Evolutionary conservation across 305 asterid genomes (phyloP).

Genomic region (Fraxinus ornus): DNA sequence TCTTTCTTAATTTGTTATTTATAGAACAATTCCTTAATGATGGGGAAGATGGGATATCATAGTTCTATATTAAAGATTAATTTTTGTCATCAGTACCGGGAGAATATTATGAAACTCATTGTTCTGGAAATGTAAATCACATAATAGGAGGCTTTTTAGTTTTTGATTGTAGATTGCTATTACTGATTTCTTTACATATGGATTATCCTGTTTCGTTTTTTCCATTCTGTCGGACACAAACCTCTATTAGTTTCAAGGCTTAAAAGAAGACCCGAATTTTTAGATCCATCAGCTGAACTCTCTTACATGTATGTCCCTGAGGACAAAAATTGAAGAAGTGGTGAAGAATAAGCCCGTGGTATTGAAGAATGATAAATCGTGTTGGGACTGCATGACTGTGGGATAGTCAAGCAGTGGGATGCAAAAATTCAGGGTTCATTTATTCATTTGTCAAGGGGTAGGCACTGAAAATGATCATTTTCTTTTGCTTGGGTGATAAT

Average conservation of each 20-base stretch:
- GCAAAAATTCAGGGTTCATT: neutral
- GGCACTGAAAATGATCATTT: neutral
- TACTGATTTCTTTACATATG: neutral
- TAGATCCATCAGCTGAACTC: neutral
- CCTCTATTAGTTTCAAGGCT: neutral
- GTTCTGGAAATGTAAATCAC: slow-evolving; percentile 31
- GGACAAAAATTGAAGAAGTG: neutral
- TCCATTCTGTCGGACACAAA: neutral
- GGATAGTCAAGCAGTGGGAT: neutral
- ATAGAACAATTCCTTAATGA: slow-evolving; percentile 24
- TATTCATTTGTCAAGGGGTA: neutral
- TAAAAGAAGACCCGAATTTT: neutral
- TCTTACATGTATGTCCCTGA: neutral
- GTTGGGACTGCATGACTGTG: neutral
- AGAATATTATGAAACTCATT: slow-evolving; percentile 17
- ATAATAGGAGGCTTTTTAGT: neutral
- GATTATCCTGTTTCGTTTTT: neutral
- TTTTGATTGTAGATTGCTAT: neutral
- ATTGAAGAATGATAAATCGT: neutral
- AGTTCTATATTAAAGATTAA: slow-evolving; percentile 7
- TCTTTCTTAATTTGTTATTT: slow-evolving; percentile 25
- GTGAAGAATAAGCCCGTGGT: neutral
- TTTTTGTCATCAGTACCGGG: slow-evolving; percentile 6
- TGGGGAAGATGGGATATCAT: slow-evolving; percentile 6
- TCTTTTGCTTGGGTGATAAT: neutral